These are phyloP conservation scores for Colletotrichum orchidophilum DNA, from an alignment of 2,329 filamentous ascomycete species.

Conservation along the genomic window DNA sequence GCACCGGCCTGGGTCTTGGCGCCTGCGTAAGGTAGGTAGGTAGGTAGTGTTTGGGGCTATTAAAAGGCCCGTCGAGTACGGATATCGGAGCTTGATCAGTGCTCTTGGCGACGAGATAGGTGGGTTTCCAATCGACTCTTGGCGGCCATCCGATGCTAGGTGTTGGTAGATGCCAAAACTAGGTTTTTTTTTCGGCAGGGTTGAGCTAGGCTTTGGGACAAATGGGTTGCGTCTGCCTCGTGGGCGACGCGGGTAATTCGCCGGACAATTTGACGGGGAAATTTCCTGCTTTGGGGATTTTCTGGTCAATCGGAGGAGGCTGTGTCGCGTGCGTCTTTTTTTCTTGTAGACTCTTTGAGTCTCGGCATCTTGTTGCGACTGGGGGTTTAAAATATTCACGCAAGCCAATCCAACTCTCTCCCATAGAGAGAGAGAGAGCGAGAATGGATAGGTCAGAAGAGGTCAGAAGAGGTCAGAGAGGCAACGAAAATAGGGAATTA, in stretches of 20 bases:
- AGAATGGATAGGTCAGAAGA: too few species aligned
- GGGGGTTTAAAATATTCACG: background rate
- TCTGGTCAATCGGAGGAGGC: too few species aligned
- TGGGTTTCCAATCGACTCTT: slow-evolving; percentile 29
- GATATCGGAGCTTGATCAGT: slow-evolving; percentile 28
- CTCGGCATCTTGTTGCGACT: background rate
- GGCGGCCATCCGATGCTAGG: background rate
- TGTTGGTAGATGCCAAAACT: too few species aligned
- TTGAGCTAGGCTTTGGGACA: too few species aligned
- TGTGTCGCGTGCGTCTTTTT: background rate
- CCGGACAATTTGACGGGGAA: background rate
- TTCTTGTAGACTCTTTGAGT: background rate
- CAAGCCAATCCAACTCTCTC: background rate
- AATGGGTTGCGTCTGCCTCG: too few species aligned
- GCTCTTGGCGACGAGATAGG: slow-evolving; percentile 29
- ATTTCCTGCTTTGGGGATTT: background rate
- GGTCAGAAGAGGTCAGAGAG: background rate
- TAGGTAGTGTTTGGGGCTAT: slow-evolving; percentile 28
- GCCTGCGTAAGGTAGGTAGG: too few species aligned
- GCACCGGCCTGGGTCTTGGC: slow-evolving; percentile 13
- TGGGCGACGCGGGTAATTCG: background rate
- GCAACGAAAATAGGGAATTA: background rate
- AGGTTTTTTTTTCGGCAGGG: too few species aligned
- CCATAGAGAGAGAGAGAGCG: too few species aligned
- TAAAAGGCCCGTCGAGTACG: slow-evolving; percentile 27